Percentiles rank a stretch among this genome's conserved stretches.
Conservation (phyloP, 2,329 filamentous ascomycete genomes). For the Penicillium capsulatum region DNA sequence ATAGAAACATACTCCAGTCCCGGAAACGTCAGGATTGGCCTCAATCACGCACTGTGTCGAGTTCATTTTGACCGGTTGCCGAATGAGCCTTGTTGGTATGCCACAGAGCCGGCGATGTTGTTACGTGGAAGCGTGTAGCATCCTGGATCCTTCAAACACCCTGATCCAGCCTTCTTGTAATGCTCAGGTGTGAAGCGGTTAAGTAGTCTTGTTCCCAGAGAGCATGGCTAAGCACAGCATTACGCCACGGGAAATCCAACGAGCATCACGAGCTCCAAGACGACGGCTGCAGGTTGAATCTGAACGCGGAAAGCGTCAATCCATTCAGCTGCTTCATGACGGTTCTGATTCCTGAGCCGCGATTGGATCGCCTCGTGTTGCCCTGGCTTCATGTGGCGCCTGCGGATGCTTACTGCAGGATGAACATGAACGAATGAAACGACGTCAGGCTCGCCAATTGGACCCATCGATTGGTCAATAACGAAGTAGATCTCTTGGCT, state of each 20-base stretch:
- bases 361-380: constrained; percentile 10
- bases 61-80: constrained; percentile 8
- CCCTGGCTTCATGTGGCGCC: constrained; percentile 3
- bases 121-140: no score
- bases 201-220: no score
- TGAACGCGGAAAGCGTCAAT: not conserved
- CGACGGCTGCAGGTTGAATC: no score
- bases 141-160: no score
- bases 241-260: constrained; percentile 1
- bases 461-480: no score
- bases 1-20: constrained; percentile 12
- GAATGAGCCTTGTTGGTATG: not conserved
- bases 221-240: constrained; percentile 1
- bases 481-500: no score
- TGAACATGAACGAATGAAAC: not conserved
- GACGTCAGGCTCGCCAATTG: no score
- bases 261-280: not conserved
- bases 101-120: no score
- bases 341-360: not conserved
- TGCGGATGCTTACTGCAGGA: constrained; percentile 13
- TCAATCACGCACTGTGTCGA: constrained; percentile 16
- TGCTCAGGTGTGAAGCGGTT: no score
- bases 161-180: no score
- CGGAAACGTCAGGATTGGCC: constrained; percentile 16
- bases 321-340: not conserved